phyloP scores from a whole-genome alignment of 352 stramenopile genomes.

The Aphanomyces astaci region DNA sequence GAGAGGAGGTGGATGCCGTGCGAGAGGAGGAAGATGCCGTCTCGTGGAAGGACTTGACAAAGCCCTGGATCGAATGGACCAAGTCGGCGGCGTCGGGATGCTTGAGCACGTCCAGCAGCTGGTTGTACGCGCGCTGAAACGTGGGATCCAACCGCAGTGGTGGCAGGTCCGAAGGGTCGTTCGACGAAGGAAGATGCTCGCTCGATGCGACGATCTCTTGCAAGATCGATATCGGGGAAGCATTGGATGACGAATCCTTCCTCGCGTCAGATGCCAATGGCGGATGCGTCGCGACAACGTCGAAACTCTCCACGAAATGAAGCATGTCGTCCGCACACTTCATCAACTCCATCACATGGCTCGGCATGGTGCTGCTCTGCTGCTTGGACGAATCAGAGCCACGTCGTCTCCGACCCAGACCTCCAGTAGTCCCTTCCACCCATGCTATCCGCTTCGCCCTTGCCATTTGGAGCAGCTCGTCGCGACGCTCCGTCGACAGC shows the following conservation, averaged over 20 bases:
- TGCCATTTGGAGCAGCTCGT: slow-evolving; percentile 61
- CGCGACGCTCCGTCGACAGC: slow-evolving; percentile 61
- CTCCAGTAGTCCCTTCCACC: slow-evolving; percentile 39
- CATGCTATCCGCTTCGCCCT: slow-evolving; percentile 59
- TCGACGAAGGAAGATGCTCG: not conserved
- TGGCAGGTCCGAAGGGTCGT: not conserved
- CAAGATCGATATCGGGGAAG: slow-evolving; percentile 8
- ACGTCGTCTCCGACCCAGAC: not conserved
- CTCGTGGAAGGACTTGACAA: slow-evolving; percentile 51
- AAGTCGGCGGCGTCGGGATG: slow-evolving; percentile 49
- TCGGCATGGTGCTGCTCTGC: not conserved
- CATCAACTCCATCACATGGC: slow-evolving; percentile 11
- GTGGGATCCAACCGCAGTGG: slow-evolving; percentile 33
- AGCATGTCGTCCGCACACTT: slow-evolving; percentile 17
- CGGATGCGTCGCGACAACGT: not conserved
- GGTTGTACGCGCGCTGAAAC: slow-evolving; percentile 51
- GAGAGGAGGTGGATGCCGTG: slow-evolving; percentile 31
- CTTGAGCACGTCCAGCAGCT: slow-evolving; percentile 54
- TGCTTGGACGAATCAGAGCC: not conserved
- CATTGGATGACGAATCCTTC: not conserved
- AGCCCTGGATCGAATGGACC: slow-evolving; percentile 74
- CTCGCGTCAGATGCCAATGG: not conserved
- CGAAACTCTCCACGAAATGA: slow-evolving; percentile 8
- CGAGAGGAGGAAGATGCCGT: slow-evolving; percentile 31
- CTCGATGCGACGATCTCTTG: slow-evolving; percentile 15